phyloP scores from a whole-genome alignment of 2,329 filamentous ascomycete species.

The Epichloe gansuensis region DNA sequence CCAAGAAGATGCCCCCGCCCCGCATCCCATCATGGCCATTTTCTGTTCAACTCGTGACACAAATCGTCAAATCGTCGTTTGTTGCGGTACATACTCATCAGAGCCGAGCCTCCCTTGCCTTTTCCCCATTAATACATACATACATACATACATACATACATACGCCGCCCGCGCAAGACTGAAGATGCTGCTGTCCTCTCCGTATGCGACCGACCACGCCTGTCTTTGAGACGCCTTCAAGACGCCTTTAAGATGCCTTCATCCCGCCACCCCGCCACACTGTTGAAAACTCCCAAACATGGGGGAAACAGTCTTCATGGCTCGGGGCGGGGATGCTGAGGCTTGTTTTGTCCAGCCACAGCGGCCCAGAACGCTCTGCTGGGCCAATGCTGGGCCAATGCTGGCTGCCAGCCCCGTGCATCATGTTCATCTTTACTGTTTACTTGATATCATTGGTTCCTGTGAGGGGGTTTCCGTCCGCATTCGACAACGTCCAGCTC shows the following conservation, averaged over 20 bases:
- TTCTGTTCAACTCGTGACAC: conserved; percentile 2
- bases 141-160: too few relatives aligned
- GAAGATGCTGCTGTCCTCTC: background rate
- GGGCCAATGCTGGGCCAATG: background rate
- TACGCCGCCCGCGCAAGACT: too few relatives aligned
- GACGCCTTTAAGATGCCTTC: too few relatives aligned
- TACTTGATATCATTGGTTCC: background rate
- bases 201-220: too few relatives aligned
- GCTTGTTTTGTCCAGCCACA: background rate
- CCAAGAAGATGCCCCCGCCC: too few relatives aligned
- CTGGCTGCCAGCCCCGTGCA: background rate
- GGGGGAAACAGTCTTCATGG: background rate
- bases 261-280: background rate
- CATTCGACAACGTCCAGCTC: conserved; percentile 1
- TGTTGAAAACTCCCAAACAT: background rate
- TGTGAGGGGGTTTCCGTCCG: conserved; percentile 1
- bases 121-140: too few relatives aligned
- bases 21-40: background rate
- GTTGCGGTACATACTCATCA: background rate
- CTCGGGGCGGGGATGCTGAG: background rate
- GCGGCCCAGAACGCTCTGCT: background rate
- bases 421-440: background rate
- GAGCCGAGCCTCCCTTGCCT: too few relatives aligned
- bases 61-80: background rate
- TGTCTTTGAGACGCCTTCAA: background rate